Evolutionary conservation across 2,329 filamentous ascomycete genomes (phyloP).

Genomic region (Colletotrichum sansevieriae): DNA sequence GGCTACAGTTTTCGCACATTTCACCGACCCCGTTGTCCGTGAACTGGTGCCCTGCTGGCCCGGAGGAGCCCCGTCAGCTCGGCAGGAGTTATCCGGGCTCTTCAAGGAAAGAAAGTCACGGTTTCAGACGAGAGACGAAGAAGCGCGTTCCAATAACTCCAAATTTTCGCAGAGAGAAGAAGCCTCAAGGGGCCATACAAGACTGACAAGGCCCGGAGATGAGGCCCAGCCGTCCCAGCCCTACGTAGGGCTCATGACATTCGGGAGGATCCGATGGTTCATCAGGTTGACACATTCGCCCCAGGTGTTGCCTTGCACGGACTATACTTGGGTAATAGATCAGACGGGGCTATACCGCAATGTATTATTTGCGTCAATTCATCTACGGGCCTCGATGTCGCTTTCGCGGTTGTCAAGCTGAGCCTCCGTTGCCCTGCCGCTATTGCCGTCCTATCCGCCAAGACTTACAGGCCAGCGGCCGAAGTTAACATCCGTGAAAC

Average conservation of each 20-base stretch:
- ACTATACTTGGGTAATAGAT: conserved; percentile 17
- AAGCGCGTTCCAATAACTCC: neutral
- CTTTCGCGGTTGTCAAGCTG: neutral
- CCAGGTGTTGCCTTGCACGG: conserved; percentile 25
- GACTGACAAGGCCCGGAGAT: neutral
- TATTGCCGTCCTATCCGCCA: conserved; percentile 6
- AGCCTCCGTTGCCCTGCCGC: neutral
- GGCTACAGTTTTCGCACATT: conserved; percentile 36
- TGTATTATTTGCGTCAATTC: conserved; percentile 18
- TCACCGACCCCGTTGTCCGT: conserved; percentile 27
- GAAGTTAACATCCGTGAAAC: too few species aligned
- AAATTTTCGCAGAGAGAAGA: too few species aligned
- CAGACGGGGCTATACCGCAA: conserved; percentile 23
- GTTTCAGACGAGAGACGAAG: too few species aligned
- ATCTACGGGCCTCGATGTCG: neutral
- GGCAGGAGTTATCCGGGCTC: neutral
- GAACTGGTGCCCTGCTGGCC: neutral
- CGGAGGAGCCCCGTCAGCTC: neutral
- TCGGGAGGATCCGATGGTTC: conserved; percentile 32
- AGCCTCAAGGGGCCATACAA: neutral
- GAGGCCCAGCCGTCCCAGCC: conserved; percentile 8
- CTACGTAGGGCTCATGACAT: neutral
- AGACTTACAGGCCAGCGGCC: neutral
- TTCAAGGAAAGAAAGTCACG: too few species aligned
- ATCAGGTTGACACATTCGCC: conserved; percentile 23